phyloP scores from a whole-genome alignment of 2,329 filamentous ascomycete species.

The Hypoxylon sp. region DNA sequence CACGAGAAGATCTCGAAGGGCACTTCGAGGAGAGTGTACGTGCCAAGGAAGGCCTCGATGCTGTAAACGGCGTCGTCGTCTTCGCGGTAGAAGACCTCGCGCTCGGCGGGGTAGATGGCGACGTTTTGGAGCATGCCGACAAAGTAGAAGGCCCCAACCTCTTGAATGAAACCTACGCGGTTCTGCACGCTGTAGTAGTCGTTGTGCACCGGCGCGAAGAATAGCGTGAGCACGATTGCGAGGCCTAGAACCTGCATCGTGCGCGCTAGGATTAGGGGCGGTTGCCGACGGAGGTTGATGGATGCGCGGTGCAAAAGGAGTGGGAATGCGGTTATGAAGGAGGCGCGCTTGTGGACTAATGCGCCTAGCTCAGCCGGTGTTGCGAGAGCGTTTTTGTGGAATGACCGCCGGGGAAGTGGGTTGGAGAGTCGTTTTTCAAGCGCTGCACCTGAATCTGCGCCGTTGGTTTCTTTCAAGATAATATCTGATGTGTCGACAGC shows the following conservation, averaged over 20 bases:
- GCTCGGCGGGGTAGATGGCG: conserved; percentile 74
- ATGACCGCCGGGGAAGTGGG: conserved; percentile 50
- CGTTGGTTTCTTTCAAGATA: conserved; percentile 5
- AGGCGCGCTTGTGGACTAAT: conserved; percentile 68
- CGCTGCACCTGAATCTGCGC: conserved; percentile 17
- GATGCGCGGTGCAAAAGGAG: conserved; percentile 72
- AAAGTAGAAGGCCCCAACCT: conserved; percentile 76
- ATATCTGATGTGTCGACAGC: background rate
- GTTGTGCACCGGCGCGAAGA: conserved; percentile 75
- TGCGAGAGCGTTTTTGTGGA: conserved; percentile 59
- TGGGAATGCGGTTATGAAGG: conserved; percentile 70
- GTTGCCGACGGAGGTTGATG: conserved; percentile 75
- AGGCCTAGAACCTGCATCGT: conserved; percentile 73
- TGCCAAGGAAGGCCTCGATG: conserved; percentile 73
- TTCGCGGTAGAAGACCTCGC: conserved; percentile 81
- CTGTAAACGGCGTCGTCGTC: conserved; percentile 77
- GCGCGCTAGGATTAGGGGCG: conserved; percentile 69
- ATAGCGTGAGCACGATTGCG: conserved; percentile 69
- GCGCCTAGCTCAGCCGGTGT: conserved; percentile 77
- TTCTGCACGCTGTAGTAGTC: conserved; percentile 77
- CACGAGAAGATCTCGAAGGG: conserved; percentile 75
- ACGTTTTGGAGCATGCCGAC: conserved; percentile 84
- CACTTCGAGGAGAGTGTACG: conserved; percentile 74
- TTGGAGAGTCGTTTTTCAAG: conserved; percentile 29
- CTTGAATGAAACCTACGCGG: conserved; percentile 76